These are phyloP conservation scores for Ganoderma sp. DNA, from an alignment of 1,284 basidiomycete genomes.

Conservation along the genomic window DNA sequence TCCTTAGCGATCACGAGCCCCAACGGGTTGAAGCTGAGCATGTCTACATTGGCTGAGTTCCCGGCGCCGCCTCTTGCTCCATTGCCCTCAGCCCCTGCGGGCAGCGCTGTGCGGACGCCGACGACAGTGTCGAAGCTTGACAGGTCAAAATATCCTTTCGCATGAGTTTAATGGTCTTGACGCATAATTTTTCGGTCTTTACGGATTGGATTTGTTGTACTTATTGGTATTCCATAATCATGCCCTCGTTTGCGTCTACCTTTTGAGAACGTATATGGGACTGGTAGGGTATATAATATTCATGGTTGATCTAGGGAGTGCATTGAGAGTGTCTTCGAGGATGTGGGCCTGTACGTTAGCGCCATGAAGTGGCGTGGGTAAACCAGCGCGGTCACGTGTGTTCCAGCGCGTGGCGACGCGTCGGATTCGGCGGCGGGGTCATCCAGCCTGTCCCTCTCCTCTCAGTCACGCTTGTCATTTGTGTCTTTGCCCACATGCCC, in stretches of 20 bases:
- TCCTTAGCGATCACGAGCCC: slow-evolving; percentile 21
- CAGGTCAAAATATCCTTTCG: slow-evolving; percentile 45
- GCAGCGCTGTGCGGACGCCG: slow-evolving; percentile 13
- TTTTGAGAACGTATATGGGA: no score
- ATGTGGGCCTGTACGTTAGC: no score
- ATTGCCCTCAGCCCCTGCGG: slow-evolving; percentile 40
- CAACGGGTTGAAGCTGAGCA: slow-evolving; percentile 30
- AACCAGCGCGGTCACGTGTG: slow-evolving; percentile 27
- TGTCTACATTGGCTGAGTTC: slow-evolving; percentile 44
- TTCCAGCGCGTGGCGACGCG: slow-evolving; percentile 29
- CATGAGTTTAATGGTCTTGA: slow-evolving; percentile 3
- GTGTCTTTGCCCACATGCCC: slow-evolving; percentile 38
- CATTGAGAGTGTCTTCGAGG: no score
- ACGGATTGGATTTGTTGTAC: slow-evolving; percentile 14
- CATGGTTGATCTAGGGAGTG: no score
- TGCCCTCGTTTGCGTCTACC: slow-evolving; percentile 6
- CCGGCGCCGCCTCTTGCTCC: slow-evolving; percentile 48
- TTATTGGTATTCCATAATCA: slow-evolving; percentile 24
- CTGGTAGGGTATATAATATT: no score
- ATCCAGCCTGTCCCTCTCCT: slow-evolving; percentile 7
- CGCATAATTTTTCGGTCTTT: background rate
- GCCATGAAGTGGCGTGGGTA: slow-evolving; percentile 16
- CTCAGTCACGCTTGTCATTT: background rate
- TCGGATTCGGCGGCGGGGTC: slow-evolving; percentile 8
- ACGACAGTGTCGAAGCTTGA: slow-evolving; percentile 43